phyloP scores from a whole-genome alignment of 2,329 filamentous ascomycete genomes.

The Stachybotrys echinatus region DNA sequence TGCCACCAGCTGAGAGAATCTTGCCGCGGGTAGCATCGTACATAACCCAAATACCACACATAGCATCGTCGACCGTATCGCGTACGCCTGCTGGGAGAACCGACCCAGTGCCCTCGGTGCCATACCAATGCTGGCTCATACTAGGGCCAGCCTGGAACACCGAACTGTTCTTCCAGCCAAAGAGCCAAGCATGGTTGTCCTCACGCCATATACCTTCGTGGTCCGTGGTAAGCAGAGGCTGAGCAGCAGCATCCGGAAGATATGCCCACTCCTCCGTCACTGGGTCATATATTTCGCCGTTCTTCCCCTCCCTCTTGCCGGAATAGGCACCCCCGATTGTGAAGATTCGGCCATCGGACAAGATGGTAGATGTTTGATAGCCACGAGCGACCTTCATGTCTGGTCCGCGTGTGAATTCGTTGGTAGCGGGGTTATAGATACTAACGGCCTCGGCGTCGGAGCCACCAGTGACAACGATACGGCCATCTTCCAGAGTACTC shows the following conservation, averaged over 20 bases:
- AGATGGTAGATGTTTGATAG: conserved; percentile 45
- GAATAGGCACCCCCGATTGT: conserved; percentile 52
- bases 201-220: conserved; percentile 44
- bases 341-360: conserved; percentile 50
- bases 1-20: conserved; percentile 45
- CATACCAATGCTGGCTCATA: conserved; percentile 52
- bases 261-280: conserved; percentile 41
- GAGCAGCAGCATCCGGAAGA: conserved; percentile 35
- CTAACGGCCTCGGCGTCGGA: conserved; percentile 42
- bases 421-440: conserved; percentile 34
- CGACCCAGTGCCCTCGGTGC: conserved; percentile 34
- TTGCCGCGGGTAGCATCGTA: conserved; percentile 52
- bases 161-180: conserved; percentile 38
- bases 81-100: conserved; percentile 15
- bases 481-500: conserved; percentile 38
- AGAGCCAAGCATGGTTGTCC: conserved; percentile 26
- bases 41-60: conserved; percentile 50
- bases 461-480: conserved; percentile 48
- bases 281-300: conserved; percentile 51
- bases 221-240: conserved; percentile 43
- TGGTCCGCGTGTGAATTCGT: conserved; percentile 31
- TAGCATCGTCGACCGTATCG: conserved; percentile 36
- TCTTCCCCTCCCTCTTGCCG: conserved; percentile 43
- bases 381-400: conserved; percentile 43
- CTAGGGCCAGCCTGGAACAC: conserved; percentile 53